Base-by-base conservation (phyloP, 352 stramenopile species). In the Pythium monospermum region DNA sequence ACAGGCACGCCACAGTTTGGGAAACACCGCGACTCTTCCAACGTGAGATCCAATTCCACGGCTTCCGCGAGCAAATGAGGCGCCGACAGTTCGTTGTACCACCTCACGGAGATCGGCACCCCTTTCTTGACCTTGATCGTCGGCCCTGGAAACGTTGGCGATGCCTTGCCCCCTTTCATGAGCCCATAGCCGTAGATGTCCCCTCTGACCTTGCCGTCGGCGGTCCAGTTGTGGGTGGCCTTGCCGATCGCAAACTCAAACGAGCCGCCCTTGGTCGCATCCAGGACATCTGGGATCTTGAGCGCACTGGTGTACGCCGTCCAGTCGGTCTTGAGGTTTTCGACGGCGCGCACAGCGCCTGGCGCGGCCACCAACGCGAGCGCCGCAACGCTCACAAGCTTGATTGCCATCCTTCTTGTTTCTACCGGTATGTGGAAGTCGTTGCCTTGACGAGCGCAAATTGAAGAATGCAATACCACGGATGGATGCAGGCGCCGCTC, bases 1-100 rank as follows among this genome's bases (percentile, higher is more conserved):
- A 66, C 60, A 0, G 76, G 76, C 2, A 86, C 67, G 13, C 76
- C 76, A 53, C 77, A 88, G 47, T 82, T 80, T 22, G 77, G 77
- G 47, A 80, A 88, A 41, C 77, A 88, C 4, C 63, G 38, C 1
- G 77, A 88, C 54, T 80, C 74, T 22, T 59, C 56, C 25, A 66
- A 69, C 11, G 50, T 61, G 15, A 88, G 57, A 12, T 56, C 64
- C 0, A 47, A 56, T 48, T 88, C 74, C 28, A 86, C 67, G 10
- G 49, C 69, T 21, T 79, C 68, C 15, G 69, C 53, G 3, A 88
- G 64, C 19, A 88, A 45, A 33, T 88, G 77, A 18, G 62, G 59
- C 26, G 41, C 39, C n/a, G 59, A 51, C 6, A 88, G 49, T 46
- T 69, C 53, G 39, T 88, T 88, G 47, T 66, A 80, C 62, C 53